Evolutionary conservation across 2,329 filamentous ascomycete species (phyloP).

Genomic region (Colletotrichum tabaci): DNA sequence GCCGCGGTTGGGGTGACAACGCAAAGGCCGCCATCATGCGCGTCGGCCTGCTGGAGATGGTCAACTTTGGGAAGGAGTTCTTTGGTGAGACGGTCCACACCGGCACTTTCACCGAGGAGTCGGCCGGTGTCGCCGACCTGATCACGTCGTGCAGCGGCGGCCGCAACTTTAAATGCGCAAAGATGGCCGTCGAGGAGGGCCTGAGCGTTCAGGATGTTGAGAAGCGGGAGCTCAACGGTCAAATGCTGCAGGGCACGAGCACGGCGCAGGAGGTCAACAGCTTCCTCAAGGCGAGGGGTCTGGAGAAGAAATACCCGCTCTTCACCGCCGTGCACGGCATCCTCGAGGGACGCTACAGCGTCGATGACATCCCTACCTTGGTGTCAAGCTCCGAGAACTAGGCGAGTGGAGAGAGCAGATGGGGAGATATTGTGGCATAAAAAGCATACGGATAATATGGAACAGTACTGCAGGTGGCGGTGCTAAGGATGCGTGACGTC

Average conservation of each 20-base stretch:
- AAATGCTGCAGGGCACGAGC: constrained; percentile 95
- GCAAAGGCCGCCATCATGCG: constrained; percentile 99
- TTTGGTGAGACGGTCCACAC: constrained; percentile 86
- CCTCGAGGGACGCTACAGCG: constrained; percentile 80
- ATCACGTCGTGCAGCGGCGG: constrained; percentile 95
- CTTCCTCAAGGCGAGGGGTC: constrained; percentile 84
- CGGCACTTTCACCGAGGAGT: constrained; percentile 96
- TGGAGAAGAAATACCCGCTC: constrained; percentile 89
- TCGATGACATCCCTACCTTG: constrained; percentile 85
- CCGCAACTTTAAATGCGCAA: constrained; percentile 94
- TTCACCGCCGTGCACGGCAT: constrained; percentile 92
- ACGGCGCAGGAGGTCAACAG: constrained; percentile 93
- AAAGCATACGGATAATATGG: constrained; percentile 12
- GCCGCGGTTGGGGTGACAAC: constrained; percentile 97
- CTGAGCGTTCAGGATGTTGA: constrained; percentile 90
- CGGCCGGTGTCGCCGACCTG: constrained; percentile 93
- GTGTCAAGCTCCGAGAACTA: constrained; percentile 57
- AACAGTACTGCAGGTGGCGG: constrained; percentile 2
- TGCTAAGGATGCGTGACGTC: background rate
- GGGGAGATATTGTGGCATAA: background rate
- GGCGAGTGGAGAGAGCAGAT: background rate
- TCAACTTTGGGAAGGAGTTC: constrained; percentile 94
- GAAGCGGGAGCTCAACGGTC: constrained; percentile 90
- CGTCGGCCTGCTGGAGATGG: constrained; percentile 95
- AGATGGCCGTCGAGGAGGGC: constrained; percentile 85